Conservation (phyloP, 164 flowering plant genomes). For the Nymphaea thermarum region DNA sequence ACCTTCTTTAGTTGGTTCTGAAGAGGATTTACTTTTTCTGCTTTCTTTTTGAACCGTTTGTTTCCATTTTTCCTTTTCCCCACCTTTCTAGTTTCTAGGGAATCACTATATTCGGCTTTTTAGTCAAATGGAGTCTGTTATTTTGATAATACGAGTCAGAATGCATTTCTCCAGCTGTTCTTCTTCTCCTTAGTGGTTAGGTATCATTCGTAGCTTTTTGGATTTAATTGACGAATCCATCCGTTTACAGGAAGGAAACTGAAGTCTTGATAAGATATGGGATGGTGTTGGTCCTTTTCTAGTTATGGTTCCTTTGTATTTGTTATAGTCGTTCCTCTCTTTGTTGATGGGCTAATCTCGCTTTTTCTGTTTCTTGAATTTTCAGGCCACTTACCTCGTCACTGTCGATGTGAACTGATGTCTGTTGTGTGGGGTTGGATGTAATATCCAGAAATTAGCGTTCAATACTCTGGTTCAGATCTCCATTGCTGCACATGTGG, state of each 20-base stretch:
- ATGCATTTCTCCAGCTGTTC: neutral
- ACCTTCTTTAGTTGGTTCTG: neutral
- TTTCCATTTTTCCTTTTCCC: too few relatives aligned
- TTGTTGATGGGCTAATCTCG: neutral
- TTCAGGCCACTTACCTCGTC: neutral
- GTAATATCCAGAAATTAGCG: neutral
- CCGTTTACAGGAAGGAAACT: neutral
- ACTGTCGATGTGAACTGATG: neutral
- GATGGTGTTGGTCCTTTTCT: neutral
- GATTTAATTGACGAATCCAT: neutral
- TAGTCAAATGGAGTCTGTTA: neutral
- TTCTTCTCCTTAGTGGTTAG: neutral
- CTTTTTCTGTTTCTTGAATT: neutral
- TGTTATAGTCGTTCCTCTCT: neutral
- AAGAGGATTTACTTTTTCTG: neutral
- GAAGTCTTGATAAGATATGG: neutral
- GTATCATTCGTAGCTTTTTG: neutral
- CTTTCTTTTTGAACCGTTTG: neutral
- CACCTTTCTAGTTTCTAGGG: too few relatives aligned
- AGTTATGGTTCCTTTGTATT: neutral
- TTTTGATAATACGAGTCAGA: neutral
- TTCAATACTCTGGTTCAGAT: too few relatives aligned
- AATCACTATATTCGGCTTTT: neutral
- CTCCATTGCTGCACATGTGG: too few relatives aligned
- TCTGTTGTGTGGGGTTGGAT: neutral